Evolutionary conservation across 208 protist genomes (phyloP), one percentile per base, ranked within the genome.

Genomic region (Crithidia acanthocephali): DNA sequence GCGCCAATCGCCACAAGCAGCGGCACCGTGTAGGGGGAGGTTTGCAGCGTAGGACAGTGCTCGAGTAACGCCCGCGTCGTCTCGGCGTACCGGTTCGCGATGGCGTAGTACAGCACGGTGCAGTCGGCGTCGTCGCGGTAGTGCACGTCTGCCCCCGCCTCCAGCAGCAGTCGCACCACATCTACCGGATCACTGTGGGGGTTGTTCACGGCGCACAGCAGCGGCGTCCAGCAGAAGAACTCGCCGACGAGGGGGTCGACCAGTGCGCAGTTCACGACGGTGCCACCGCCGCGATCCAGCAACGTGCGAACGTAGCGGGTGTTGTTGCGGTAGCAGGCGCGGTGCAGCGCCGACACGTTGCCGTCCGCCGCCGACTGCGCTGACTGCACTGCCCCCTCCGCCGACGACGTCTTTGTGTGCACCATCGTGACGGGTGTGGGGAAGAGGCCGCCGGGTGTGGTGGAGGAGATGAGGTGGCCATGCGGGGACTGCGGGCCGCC

Each of bases 151-250:
- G 90, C 92, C n/a, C 88, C 92, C 1, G 77, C 75, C 1, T 78
- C 72, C 23, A 95, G 67, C 44, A 97, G 64, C 68, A 90, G 69
- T 44, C 67, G 69, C 53, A 95, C 89, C 32, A 97, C 74, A 22
- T 83, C 88, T 22, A 55, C 87, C 23, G 89, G 89, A 62, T 97
- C 92, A 48, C 77, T 68, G 76, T 93, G 88, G 2, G 85, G 86
- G 77, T 96, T 96, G 86, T 97, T 97, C 59, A 95, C 90, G 18
- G 92, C 89, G 64, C 90, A 97, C 45, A 97, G 67, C 53, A 97
- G 79, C 51, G 92, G 88, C 11, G 92, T 94, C 90, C 92, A 97
- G 71, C 80, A 92, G 64, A 88, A 97, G 55, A 48, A 45, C 33
- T 61, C 63, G 23, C 71, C 66, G 18, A 76, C 48, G 23, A 74